phyloP scores from a whole-genome alignment of 495 filamentous ascomycete genomes.

The Aspergillus bertholletiae region DNA sequence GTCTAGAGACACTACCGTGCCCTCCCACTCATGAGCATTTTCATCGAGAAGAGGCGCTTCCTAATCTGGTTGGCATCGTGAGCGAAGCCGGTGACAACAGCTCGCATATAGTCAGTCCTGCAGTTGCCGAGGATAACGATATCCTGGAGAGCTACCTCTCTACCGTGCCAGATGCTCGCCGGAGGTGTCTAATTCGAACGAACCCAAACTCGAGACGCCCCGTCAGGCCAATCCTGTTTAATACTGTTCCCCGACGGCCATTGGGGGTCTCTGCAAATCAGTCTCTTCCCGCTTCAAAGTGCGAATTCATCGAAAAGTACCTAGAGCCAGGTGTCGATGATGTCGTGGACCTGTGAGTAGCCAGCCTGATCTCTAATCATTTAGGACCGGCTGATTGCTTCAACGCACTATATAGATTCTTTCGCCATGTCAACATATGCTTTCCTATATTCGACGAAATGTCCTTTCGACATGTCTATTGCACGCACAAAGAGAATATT shows the following conservation, averaged over 20 bases:
- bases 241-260: constrained; percentile 45
- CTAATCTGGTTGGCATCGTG: constrained; percentile 11
- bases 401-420: constrained; percentile 23
- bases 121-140: constrained; percentile 27
- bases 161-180: constrained; percentile 5
- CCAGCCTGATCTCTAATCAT: background rate
- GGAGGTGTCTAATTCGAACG: constrained; percentile 31
- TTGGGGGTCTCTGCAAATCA: constrained; percentile 22
- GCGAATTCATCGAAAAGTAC: constrained; percentile 37
- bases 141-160: constrained; percentile 30
- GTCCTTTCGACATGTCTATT: constrained; percentile 20
- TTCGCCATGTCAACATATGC: constrained; percentile 30
- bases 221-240: constrained; percentile 58
- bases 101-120: constrained; percentile 32
- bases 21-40: background rate
- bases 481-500: constrained; percentile 20
- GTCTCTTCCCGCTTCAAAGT: constrained; percentile 26
- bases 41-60: constrained; percentile 1
- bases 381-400: background rate
- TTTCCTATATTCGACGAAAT: constrained; percentile 39
- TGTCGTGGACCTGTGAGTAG: constrained; percentile 28
- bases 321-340: constrained; percentile 29
- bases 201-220: constrained; percentile 23
- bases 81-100: constrained; percentile 18
- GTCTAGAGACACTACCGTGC: background rate